phyloP scores from a whole-genome alignment of 1,139 yeast species.

The Pichia sp. region DNA sequence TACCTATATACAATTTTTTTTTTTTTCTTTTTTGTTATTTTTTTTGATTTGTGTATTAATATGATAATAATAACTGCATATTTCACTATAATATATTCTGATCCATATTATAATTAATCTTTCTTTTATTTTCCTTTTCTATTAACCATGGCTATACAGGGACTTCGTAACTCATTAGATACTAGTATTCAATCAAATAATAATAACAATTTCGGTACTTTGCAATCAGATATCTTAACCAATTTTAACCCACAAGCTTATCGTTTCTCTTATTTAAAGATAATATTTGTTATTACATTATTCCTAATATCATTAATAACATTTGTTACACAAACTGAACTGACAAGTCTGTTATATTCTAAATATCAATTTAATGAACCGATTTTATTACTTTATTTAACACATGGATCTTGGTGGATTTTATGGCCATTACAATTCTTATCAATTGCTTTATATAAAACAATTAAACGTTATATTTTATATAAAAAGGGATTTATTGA shows the following conservation, averaged over 20 bases:
- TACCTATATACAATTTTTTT: no score
- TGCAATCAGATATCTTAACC: no score
- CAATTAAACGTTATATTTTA: slow-evolving; percentile 33
- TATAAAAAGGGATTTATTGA: slow-evolving; percentile 31
- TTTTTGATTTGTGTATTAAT: no score
- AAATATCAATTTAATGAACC: slow-evolving; percentile 61
- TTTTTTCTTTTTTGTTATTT: no score
- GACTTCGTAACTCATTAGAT: no score
- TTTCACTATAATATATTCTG: no score
- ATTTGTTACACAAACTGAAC: slow-evolving; percentile 75
- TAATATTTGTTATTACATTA: slow-evolving; percentile 49
- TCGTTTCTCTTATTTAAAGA: slow-evolving; percentile 33
- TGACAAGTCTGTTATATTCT: slow-evolving; percentile 65
- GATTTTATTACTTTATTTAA: slow-evolving; percentile 54
- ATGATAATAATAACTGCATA: no score
- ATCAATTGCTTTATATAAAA: slow-evolving; percentile 39
- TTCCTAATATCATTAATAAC: slow-evolving; percentile 55
- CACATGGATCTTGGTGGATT: slow-evolving; percentile 76
- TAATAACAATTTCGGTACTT: no score
- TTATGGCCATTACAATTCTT: slow-evolving; percentile 73
- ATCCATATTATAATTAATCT: no score
- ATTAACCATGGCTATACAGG: no score
- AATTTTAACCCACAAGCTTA: slow-evolving; percentile 5
- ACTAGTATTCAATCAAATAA: no score
- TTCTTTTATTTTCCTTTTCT: no score